These are phyloP conservation scores for Podila epicladia DNA, from an alignment of 192 early-diverging fungal genomes.

Conservation along the genomic window DNA sequence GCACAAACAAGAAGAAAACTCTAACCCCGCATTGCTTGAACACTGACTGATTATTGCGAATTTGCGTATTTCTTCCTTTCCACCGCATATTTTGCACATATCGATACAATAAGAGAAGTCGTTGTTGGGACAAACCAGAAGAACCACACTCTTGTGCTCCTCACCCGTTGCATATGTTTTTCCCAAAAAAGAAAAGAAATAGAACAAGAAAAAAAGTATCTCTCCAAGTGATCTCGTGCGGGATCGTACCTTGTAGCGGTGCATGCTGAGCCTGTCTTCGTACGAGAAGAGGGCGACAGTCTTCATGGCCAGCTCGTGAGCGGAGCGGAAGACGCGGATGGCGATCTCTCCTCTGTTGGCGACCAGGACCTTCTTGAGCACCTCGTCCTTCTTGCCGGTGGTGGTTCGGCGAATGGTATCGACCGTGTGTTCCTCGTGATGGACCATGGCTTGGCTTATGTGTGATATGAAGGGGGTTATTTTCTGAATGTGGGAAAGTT, in stretches of 20 bases:
- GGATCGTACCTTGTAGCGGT: constrained; percentile 83
- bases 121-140: no score
- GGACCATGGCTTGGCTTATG: constrained; percentile 8
- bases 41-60: constrained; percentile 8
- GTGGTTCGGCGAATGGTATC: constrained; percentile 66
- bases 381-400: constrained; percentile 47
- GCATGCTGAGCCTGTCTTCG: constrained; percentile 93
- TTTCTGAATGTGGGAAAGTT: background rate
- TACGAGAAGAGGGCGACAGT: constrained; percentile 90
- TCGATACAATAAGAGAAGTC: no score
- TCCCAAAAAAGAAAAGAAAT: background rate
- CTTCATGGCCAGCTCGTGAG: constrained; percentile 90
- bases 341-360: constrained; percentile 88
- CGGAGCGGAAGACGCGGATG: constrained; percentile 92
- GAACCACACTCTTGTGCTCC: background rate
- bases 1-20: constrained; percentile 12
- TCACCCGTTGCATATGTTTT: background rate
- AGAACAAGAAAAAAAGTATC: background rate
- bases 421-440: constrained; percentile 62
- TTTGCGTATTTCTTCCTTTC: background rate
- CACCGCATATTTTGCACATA: background rate
- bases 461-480: background rate
- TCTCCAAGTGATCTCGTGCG: background rate
- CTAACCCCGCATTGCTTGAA: constrained; percentile 43
- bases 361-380: constrained; percentile 64